Conservation (phyloP, 2,329 filamentous ascomycete species). For the Penicillium fuscoglaucum region DNA sequence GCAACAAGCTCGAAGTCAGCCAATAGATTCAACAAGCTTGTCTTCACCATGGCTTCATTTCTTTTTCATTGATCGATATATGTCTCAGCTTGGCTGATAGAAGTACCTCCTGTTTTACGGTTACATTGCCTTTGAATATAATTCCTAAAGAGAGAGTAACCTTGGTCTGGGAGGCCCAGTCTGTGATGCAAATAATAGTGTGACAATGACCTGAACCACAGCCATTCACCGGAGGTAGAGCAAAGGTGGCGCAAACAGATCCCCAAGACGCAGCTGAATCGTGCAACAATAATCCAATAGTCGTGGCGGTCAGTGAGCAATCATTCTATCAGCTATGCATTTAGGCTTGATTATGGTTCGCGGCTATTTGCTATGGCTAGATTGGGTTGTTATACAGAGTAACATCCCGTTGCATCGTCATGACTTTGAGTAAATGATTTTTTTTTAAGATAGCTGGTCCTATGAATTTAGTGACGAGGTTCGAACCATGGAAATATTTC, state of each 20-base stretch:
- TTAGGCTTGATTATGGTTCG: background rate
- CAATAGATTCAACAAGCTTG: background rate
- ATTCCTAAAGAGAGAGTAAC: slow-evolving; percentile 10
- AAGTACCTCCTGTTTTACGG: slow-evolving; percentile 10
- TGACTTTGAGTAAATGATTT: background rate
- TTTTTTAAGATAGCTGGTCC: background rate
- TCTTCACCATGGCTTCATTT: background rate
- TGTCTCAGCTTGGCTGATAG: slow-evolving; percentile 12
- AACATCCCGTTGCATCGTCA: background rate
- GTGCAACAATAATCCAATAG: background rate
- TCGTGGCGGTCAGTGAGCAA: background rate
- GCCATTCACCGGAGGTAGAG: slow-evolving; percentile 4
- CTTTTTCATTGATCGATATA: slow-evolving; percentile 1
- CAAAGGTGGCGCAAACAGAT: slow-evolving; percentile 1
- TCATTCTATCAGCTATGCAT: background rate
- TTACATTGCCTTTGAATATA: slow-evolving; percentile 19
- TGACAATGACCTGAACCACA: slow-evolving; percentile 4
- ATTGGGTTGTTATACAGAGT: slow-evolving; percentile 2
- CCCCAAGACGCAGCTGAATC: background rate
- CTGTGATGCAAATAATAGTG: slow-evolving; percentile 11
- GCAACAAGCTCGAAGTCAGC: background rate
- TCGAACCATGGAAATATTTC: background rate
- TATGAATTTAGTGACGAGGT: background rate
- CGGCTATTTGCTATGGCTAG: slow-evolving; percentile 1
- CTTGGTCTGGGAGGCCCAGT: slow-evolving; percentile 5